Evolutionary conservation across 495 filamentous ascomycete species (phyloP), one percentile per base, ranked within the genome.

Genomic region (Aspergillus sclerotioniger): DNA sequence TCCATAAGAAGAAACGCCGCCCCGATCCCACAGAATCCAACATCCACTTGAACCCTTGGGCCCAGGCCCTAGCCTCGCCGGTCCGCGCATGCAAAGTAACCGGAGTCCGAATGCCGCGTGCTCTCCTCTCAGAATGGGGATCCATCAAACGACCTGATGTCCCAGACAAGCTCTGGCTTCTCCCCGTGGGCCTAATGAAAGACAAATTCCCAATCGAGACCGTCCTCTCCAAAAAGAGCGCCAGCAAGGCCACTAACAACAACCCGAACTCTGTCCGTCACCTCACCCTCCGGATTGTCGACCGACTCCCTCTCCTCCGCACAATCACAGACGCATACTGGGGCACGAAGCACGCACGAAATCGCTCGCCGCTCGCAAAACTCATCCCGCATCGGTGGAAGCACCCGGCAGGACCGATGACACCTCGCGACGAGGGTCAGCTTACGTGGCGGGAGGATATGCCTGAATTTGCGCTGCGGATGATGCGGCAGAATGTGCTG

Each of bases 381-480:
- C 3, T 79, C 17, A 8, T 76, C 32, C 72, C 76, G 6, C 60
- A 66, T 53, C 66, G 73, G 50, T 78, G 72, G 73, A 72, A 68
- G 56, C 41, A 73, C 53, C 72, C 72, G 45, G 20, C 65, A 6
- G 70, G 69, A 0, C 67, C 75, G 31, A 43, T 72, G 35, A 68
- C 59, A 10, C 5, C 55, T 8, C 46, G 54, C 1, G 65, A 76
- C 10, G 55, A 72, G 15, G 56, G 60, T 10, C 56, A 68, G 6
- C 33, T 82, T 13, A 63, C 81, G 3, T 93, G 88, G 87, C 81
- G 87, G 15, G 39, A 74, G 33, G 87, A 92, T 62, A 91, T 91
- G 86, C 78, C 80, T n/a, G 67, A 69, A 0, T 82, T 87, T 45
- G 57, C 90, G 3, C 70, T 88, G 0, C 67, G 72, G 7, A 53